A percentile compares a stretch with the other conserved stretches of the same genome.
phyloP scores from a whole-genome alignment of 192 early-diverging fungal species.

The Backusella australiensis region DNA sequence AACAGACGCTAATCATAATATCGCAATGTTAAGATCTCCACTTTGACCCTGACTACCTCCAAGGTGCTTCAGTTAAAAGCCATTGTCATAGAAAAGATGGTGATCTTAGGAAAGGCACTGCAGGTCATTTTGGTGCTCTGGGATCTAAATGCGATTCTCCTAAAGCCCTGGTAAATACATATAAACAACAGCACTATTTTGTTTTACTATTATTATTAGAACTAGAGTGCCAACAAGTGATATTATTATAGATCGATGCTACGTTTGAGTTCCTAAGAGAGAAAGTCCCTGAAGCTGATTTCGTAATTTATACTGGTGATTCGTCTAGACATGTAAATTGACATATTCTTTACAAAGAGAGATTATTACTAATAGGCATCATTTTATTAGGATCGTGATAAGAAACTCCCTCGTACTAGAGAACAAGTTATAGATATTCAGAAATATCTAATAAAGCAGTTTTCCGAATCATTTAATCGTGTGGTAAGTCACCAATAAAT shows the following conservation, averaged over 20 bases:
- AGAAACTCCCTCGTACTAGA: slow-evolving; percentile 7
- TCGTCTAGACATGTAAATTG: slow-evolving; percentile 34
- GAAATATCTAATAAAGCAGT: slow-evolving; percentile 17
- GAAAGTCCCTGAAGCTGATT: slow-evolving; percentile 27
- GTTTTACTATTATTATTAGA: neutral
- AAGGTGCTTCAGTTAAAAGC: slow-evolving; percentile 21
- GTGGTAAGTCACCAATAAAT: slow-evolving; percentile 12
- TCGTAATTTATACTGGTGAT: slow-evolving; percentile 44
- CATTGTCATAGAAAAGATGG: slow-evolving; percentile 31
- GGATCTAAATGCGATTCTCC: slow-evolving; percentile 36
- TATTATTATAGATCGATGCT: slow-evolving; percentile 20
- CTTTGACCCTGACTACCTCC: slow-evolving; percentile 32
- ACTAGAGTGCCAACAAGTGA: neutral
- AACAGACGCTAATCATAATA: neutral
- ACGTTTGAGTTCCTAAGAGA: slow-evolving; percentile 34
- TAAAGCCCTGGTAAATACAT: slow-evolving; percentile 18
- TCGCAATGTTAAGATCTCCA: slow-evolving; percentile 32
- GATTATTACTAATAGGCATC: neutral
- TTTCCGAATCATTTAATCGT: slow-evolving; percentile 17
- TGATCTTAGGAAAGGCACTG: slow-evolving; percentile 27
- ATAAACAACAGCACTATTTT: neutral
- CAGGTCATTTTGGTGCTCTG: slow-evolving; percentile 36
- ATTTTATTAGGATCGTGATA: slow-evolving; percentile 24
- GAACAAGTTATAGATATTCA: slow-evolving; percentile 21
- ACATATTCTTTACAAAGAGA: neutral